Evolutionary conservation across 2,329 filamentous ascomycete species (phyloP), one percentile per base, ranked within the genome.

Genomic region (Cytospora piceae): DNA sequence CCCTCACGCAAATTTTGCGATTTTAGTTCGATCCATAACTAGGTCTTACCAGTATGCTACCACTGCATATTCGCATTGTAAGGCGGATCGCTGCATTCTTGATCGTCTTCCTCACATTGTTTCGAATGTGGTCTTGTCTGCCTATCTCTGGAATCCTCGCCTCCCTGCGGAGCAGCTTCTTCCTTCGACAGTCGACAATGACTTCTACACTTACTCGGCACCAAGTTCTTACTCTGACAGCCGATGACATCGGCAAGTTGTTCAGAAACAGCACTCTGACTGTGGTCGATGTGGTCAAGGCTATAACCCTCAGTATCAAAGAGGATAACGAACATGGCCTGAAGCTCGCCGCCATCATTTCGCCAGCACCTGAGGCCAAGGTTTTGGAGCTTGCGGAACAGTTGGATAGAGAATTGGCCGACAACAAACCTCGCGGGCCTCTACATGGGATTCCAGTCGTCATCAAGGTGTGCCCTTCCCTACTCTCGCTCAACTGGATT

Each of bases 111-210:
- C 11, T 34, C 32, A 34, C 32, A 34, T 34, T 34, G 8, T 34
- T 34, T 11, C 32, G 32, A 11, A 11, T 11, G 32, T 34, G 32
- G 32, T 34, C 4, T 12, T 34, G 32, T 34, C 32, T 34, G 32
- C 32, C 32, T 6, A 34, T 34, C 32, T 34, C 32, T 34, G 32
- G 32, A 34, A 34, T 5, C 11, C 32, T 34, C 32, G 11, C 32
- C 32, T 34, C 8, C 32, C 32, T 34, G 4, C 32, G 4, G 32
- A 60, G 56, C 27, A 57, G 57, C 31, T 64, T 37, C 57, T 64
- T 49, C 42, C 17, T 49, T 49, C 15, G n/a, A 49, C 42, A 49
- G 15, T 9, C n/a, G 42, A 49, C 3, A 11, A 11, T 49, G 42
- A 22, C 6, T 22, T 22, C n/a, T 49, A 20, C n/a, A 20, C 42